These are phyloP conservation scores for Zangia roseola DNA, from an alignment of 768 basidiomycete genomes.

Conservation along the genomic window DNA sequence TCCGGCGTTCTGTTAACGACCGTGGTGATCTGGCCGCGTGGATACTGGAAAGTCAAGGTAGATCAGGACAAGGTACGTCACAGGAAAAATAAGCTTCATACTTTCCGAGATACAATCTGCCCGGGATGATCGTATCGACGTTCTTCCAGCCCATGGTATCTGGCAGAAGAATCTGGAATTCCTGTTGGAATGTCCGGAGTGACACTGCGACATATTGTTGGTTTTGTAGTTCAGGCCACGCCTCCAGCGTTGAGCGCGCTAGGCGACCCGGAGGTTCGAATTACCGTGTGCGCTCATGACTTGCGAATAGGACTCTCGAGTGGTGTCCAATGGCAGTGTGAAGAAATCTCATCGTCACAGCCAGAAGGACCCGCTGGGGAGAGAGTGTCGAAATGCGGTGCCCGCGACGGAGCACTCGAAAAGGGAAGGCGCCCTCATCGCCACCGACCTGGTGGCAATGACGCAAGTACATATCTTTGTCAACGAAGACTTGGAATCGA, in stretches of 20 bases:
- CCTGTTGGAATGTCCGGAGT: conserved; percentile 25
- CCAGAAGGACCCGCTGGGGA: conserved; percentile 28
- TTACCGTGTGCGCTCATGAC: conserved; percentile 30
- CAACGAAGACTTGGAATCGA: conserved; percentile 9
- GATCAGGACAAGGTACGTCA: conserved; percentile 44
- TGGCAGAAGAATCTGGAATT: conserved; percentile 26
- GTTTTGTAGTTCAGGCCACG: conserved; percentile 33
- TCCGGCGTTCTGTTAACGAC: conserved; percentile 67
- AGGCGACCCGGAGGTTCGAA: conserved; percentile 30
- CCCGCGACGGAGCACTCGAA: conserved; percentile 30
- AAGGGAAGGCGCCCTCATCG: conserved; percentile 31
- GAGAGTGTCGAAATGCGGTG: conserved; percentile 29
- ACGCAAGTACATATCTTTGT: conserved; percentile 16
- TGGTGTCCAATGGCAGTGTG: conserved; percentile 31
- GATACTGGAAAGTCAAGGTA: conserved; percentile 46
- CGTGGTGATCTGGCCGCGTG: conserved; percentile 69
- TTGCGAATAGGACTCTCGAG: conserved; percentile 20
- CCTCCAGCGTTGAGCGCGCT: conserved; percentile 19
- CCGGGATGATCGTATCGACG: conserved; percentile 63
- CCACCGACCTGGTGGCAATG: conserved; percentile 29
- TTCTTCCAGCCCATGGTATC: conserved; percentile 54
- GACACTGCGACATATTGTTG: conserved; percentile 25
- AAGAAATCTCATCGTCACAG: conserved; percentile 32
- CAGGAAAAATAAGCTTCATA: conserved; percentile 39
- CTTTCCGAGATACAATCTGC: conserved; percentile 73